A percentile compares a stretch with the other conserved stretches of the same genome.
These are phyloP conservation scores for Papilionanthe hybrid DNA, from an alignment of 116 monocot genomes.

Conservation along the genomic window DNA sequence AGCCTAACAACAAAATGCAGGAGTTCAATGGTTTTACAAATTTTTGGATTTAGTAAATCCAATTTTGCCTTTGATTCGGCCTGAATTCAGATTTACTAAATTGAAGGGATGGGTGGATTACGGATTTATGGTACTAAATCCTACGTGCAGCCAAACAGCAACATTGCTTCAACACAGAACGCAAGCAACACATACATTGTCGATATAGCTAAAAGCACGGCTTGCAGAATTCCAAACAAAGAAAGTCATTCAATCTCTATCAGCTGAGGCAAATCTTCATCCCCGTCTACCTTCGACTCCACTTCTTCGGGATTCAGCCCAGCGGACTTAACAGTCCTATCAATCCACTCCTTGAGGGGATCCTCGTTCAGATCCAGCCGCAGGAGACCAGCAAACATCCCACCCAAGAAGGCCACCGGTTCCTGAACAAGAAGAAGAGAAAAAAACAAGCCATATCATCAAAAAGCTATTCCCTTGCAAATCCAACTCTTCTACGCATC, in stretches of 20 bases:
- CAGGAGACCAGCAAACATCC: slow-evolving; percentile 86
- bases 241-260: slow-evolving; percentile 81
- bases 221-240: background rate
- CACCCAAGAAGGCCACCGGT: slow-evolving; percentile 88
- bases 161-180: too few species aligned
- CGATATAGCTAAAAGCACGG: background rate
- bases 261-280: slow-evolving; percentile 55
- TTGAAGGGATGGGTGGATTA: too few species aligned
- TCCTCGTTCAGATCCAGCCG: slow-evolving; percentile 95
- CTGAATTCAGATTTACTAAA: too few species aligned
- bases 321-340: slow-evolving; percentile 65
- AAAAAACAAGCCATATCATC: background rate
- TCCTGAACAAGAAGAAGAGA: slow-evolving; percentile 34
- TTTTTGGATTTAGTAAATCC: too few species aligned
- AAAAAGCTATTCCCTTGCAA: background rate
- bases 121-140: too few species aligned
- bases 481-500: background rate
- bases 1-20: too few species aligned
- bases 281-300: slow-evolving; percentile 15
- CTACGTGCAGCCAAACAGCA: too few species aligned
- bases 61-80: too few species aligned
- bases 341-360: slow-evolving; percentile 82
- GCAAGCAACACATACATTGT: background rate
- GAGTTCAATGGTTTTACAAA: too few species aligned
- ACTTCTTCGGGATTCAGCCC: slow-evolving; percentile 44